Evolutionary conservation across 768 basidiomycete genomes (phyloP), one percentile per base, ranked within the genome.

Genomic region (Steccherinum ochraceum): DNA sequence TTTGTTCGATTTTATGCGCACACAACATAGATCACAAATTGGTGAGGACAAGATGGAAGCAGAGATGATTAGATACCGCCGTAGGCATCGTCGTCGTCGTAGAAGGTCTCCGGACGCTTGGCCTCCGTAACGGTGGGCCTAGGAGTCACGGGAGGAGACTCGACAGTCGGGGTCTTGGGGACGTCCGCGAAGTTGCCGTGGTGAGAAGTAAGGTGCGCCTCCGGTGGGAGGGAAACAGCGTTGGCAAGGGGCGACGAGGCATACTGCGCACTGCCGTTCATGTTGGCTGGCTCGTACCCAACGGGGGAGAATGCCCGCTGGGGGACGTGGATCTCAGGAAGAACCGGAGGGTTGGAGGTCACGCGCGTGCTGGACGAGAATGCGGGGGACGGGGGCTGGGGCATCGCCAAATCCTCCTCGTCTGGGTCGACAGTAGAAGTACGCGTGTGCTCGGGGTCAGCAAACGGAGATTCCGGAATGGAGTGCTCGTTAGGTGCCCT

Each of bases 81-180:
- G 56, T 88, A 88, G 43, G 80, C 83, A 55, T 88, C 85, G 24
- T 80, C 79, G 26, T 77, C 75, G 56, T 81, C 75, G 56, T 86
- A 87, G 49, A 73, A 30, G 41, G 72, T 75, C 19, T 69, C 64
- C 12, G 78, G 78, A 46, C 79, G 69, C 61, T 69, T 69, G 43
- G 66, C 61, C 24, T 48, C 46, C 1, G 41, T 7, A 35, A 35
- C 30, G 54, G 24, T 48, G 49, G 18, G 43, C 54, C 54, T 40
- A 50, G 47, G 25, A 45, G 44, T 48, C 52, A 53, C 43, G 54
- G 45, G 58, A 27, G 39, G 52, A 23, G 24, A 53, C 40, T 41
- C 55, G 24, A 18, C 25, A 24, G 19, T 48, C 24, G 46, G 5
- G 21, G 27, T 25, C 26, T 52, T 12, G 24, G 55, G 55, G 21